Evolutionary conservation across 768 basidiomycete genomes (phyloP), one percentile per base, ranked within the genome.

Genomic region (Pleurotus cornucopiae): DNA sequence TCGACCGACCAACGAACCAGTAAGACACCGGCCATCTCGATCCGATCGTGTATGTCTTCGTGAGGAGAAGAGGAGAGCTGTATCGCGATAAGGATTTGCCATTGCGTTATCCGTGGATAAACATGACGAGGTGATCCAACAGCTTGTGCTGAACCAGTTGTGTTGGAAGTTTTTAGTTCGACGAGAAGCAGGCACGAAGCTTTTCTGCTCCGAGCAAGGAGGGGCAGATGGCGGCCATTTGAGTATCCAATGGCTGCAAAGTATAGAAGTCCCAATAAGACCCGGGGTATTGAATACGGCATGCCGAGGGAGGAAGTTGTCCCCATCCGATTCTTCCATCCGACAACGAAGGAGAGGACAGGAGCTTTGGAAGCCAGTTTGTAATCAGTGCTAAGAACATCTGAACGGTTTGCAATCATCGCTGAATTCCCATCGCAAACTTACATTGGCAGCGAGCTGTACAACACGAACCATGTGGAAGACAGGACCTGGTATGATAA

Each of bases 51-150:
- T 21, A n/a, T 9, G 16, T 53, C 48, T 18, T 20, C 51, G 51
- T 23, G 34, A 39, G 25, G n/a, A 18, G 37, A 13, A 11, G 9
- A 39, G 39, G 37, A 26, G 26, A 20, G 13, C 30, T 23, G n/a
- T 26, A 49, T 49, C 48, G 48, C 48, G 48, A 49, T 49, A 49
- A 49, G 12, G 48, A 49, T 49, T 25, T 11, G 26, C 48, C 48
- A 49, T 26, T 49, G 25, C 48, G 48, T 49, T n/a, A 26, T 18
- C 11, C 26, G 37, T 49, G 48, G 48, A 49, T 34, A 30, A 34
- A 34, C 14, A 14, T 34, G 48, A 49, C 37, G 48, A 26, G 48
- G n/a, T 23, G 14, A 34, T 16, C 16, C 20, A 30, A 37, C 16
- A 34, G 11, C 48, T 14, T n/a, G 11, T 23, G 48, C 14, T n/a